Conservation (phyloP, 2,329 filamentous ascomycete species). For the Didymella exigua region DNA sequence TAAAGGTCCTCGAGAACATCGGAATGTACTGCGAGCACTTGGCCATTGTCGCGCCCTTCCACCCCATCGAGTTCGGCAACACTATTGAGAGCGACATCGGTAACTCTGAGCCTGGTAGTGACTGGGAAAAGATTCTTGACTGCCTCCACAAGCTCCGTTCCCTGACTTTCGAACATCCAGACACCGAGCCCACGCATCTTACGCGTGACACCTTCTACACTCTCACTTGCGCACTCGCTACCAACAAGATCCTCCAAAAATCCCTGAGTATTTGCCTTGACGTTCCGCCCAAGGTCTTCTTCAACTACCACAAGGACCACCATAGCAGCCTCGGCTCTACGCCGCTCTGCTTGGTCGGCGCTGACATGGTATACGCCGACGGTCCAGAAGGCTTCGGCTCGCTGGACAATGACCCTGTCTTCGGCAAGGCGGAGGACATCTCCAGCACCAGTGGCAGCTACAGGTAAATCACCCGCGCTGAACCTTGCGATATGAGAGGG, state of each 20-base stretch:
- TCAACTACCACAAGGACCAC: slow-evolving; percentile 9
- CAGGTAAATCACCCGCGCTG: background rate
- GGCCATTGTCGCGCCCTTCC: slow-evolving; percentile 19
- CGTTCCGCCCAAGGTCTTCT: slow-evolving; percentile 2
- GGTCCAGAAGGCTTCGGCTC: background rate
- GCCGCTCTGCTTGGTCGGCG: slow-evolving; percentile 2
- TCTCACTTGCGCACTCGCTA: slow-evolving; percentile 13
- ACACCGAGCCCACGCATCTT: background rate
- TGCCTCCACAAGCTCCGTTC: slow-evolving; percentile 22
- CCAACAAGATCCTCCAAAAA: background rate
- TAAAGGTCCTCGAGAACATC: slow-evolving; percentile 18
- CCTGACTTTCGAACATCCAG: slow-evolving; percentile 17
- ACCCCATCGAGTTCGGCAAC: slow-evolving; percentile 18
- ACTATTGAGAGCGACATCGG: slow-evolving; percentile 14
- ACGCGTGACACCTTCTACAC: slow-evolving; percentile 13
- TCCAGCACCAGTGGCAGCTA: background rate
- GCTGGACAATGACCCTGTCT: background rate
- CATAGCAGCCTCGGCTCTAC: background rate
- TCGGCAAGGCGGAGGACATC: slow-evolving; percentile 1
- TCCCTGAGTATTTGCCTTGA: background rate
- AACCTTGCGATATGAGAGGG: background rate
- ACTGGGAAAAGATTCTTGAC: slow-evolving; percentile 23
- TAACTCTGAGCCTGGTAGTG: slow-evolving; percentile 15
- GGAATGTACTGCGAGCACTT: slow-evolving; percentile 21
- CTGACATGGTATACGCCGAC: slow-evolving; percentile 7